A percentile compares a stretch with the other conserved stretches of the same genome.
Conservation (phyloP, 169 alveolate species). For the Plasmodium knowlesi region DNA sequence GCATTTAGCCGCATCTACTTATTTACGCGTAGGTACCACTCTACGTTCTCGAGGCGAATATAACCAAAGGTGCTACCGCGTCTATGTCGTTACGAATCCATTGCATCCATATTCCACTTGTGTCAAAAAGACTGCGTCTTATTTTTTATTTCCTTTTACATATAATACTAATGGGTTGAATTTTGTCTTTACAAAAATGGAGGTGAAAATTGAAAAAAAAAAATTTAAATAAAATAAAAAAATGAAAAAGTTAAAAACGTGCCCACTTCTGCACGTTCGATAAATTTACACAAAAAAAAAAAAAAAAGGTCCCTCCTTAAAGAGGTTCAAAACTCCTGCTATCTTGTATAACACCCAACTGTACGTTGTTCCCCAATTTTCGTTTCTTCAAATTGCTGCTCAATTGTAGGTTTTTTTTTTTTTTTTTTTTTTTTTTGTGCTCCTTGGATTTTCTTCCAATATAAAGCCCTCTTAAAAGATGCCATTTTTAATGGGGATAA, state of each 20-base stretch:
- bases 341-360: not conserved
- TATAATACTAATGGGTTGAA: not conserved
- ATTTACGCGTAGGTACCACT: not conserved
- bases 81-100: not conserved
- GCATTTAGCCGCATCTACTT: not conserved
- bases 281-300: not conserved
- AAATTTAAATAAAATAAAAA: too few relatives aligned
- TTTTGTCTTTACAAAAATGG: not conserved
- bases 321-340: not conserved
- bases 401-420: not conserved
- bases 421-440: not conserved
- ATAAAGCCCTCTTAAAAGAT: not conserved
- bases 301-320: not conserved
- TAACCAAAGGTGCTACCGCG: not conserved
- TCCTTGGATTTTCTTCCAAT: not conserved
- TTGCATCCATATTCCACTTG: not conserved
- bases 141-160: not conserved
- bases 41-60: not conserved
- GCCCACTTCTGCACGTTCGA: not conserved
- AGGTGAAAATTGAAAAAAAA: not conserved
- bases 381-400: not conserved
- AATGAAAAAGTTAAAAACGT: not conserved
- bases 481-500: not conserved
- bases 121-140: not conserved
- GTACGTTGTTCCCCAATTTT: not conserved